These are phyloP conservation scores for Mediolabrus comicus DNA, from an alignment of 108 stramenopile species.

Conservation along the genomic window DNA sequence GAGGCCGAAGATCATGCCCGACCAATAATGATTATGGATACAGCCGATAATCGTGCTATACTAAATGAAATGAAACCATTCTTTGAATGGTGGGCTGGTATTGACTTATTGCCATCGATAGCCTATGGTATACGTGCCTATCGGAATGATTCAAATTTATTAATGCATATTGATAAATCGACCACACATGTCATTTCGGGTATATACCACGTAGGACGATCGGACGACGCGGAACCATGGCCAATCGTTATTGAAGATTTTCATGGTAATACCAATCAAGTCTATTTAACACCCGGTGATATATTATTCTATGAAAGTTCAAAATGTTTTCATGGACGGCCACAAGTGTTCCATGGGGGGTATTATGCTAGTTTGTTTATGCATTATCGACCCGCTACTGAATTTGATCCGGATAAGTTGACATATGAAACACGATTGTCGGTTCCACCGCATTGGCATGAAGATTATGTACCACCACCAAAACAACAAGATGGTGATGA, in stretches of 20 bases:
- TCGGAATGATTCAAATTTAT: slow-evolving; percentile 64
- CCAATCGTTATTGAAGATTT: slow-evolving; percentile 69
- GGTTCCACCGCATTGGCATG: slow-evolving; percentile 37
- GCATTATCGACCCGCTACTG: slow-evolving; percentile 3
- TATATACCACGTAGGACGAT: slow-evolving; percentile 84
- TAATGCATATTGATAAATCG: slow-evolving; percentile 82
- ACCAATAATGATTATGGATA: slow-evolving; percentile 32
- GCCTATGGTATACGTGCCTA: slow-evolving; percentile 85
- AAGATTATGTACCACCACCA: neutral
- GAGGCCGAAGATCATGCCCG: slow-evolving; percentile 27
- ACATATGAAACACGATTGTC: slow-evolving; percentile 22
- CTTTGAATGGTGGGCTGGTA: slow-evolving; percentile 66
- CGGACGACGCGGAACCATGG: slow-evolving; percentile 76
- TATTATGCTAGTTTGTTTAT: slow-evolving; percentile 57
- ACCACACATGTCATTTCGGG: slow-evolving; percentile 79
- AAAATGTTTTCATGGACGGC: slow-evolving; percentile 70
- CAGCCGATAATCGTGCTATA: slow-evolving; percentile 16
- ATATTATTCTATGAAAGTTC: slow-evolving; percentile 65
- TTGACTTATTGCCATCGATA: slow-evolving; percentile 50
- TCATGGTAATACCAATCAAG: slow-evolving; percentile 50
- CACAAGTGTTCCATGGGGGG: slow-evolving; percentile 38
- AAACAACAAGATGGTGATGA: no score
- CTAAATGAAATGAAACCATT: slow-evolving; percentile 61
- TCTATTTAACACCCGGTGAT: slow-evolving; percentile 59
- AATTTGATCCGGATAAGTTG: neutral